Conservation (phyloP, 2,329 filamentous ascomycete species). For the Colletotrichum paranaense region DNA sequence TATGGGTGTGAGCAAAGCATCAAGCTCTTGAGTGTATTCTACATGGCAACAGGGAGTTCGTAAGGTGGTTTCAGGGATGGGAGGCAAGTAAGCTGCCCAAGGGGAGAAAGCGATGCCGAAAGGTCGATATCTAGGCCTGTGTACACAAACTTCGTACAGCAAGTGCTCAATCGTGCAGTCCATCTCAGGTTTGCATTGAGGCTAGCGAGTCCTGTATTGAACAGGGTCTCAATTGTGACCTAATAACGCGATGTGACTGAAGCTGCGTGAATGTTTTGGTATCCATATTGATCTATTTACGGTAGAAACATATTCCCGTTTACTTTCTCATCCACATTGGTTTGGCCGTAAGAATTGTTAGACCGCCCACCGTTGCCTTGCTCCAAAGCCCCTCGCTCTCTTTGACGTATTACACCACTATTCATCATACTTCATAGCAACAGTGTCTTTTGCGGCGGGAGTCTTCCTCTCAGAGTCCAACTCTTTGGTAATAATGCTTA, state of each 20-base stretch:
- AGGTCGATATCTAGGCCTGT: background rate
- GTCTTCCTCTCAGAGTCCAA: conserved; percentile 10
- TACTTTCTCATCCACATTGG: conserved; percentile 1
- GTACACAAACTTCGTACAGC: conserved; percentile 15
- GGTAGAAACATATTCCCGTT: background rate
- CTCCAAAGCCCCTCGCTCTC: background rate
- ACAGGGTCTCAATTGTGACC: background rate
- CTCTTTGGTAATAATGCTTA: conserved; percentile 13
- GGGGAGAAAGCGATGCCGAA: background rate
- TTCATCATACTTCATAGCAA: background rate
- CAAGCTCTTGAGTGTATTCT: conserved; percentile 16
- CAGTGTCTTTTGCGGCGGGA: background rate
- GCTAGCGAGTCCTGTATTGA: background rate
- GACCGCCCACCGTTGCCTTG: background rate
- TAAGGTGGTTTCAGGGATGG: conserved; percentile 1
- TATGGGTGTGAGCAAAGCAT: background rate
- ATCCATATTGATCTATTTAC: conserved; percentile 4
- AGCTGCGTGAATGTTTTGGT: background rate
- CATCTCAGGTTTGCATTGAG: background rate
- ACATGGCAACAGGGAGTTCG: conserved; percentile 33
- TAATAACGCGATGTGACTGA: background rate
- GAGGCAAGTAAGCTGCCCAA: background rate
- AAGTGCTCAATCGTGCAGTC: conserved; percentile 10
- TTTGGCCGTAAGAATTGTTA: background rate
- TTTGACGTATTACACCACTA: conserved; percentile 1